Base-by-base conservation (phyloP, 129 eudicot species). In the Escallonia rubra region DNA sequence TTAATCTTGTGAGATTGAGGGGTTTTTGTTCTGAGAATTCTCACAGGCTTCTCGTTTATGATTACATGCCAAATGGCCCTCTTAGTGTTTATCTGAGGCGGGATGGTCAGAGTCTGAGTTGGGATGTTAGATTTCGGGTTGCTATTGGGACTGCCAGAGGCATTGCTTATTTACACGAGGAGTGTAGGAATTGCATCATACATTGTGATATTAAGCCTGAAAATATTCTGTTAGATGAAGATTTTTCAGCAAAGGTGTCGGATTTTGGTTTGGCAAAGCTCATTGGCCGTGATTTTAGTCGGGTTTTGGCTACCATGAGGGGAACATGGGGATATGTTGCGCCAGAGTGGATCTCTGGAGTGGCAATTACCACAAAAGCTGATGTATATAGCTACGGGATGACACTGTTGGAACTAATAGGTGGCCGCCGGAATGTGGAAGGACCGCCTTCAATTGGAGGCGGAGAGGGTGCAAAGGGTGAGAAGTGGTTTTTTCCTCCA, bases 261-360 rank as follows among this genome's bases (percentile, higher is more conserved):
- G 97, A 91, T 77, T 91, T 91, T 61, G 97, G 97, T 52, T 63
- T 91, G 56, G 96, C 97, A 2, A 91, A 91, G 86, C 75, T 91
- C 13, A 66, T 91, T 23, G 97, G 97, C 1, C 76, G 96, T 4
- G 97, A 91, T 73, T 85, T 82, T 64, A 91, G 97, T 70, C 72
- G 97, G 64, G 97, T 91, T 50, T 66, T 91, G 74, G 97, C 89
- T 12, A 82, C 96, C 11, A 85, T 91, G 97, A 81, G 97, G 69
- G 97, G 97, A 2, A 91, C 97, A 2, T 87, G 97, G 97, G 97
- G 97, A 1, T 91, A 91, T 56, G 96, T 91, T 13, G 97, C 97
- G 7, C 97, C 97, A 0, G 97, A 91, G 80, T 91, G 97, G 97
- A 91, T 91, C 61, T 91, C 97, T 2, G 97, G 97, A 4, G 93